phyloP scores from a whole-genome alignment of 2,329 filamentous ascomycete species.

The Waltergamsia citrina region DNA sequence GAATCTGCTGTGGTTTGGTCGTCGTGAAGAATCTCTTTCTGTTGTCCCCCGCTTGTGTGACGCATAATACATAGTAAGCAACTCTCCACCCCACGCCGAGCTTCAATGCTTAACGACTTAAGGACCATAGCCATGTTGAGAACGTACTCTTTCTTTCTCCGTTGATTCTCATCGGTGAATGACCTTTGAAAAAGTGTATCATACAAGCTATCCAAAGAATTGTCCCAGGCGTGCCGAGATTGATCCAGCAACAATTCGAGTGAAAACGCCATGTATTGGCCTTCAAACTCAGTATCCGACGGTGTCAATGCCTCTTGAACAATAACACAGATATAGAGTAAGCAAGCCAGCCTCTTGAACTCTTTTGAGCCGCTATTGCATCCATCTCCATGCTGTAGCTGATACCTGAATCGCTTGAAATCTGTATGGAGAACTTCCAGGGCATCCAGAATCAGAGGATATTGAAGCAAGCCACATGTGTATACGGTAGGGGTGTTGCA shows the following conservation, averaged over 20 bases:
- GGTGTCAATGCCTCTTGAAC: not conserved
- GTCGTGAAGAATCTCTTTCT: not conserved
- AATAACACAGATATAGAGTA: constrained; percentile 3
- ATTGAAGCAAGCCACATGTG: not conserved
- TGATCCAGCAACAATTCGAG: not conserved
- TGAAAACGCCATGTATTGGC: not conserved
- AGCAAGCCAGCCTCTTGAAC: constrained; percentile 2
- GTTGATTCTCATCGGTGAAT: not conserved
- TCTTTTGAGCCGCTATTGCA: not conserved
- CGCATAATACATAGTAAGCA: constrained; percentile 2
- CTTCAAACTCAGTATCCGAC: not conserved
- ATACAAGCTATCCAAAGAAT: constrained; percentile 2
- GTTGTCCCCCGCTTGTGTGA: not conserved
- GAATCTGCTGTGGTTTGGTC: not conserved
- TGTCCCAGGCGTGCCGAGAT: not conserved
- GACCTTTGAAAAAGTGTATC: not conserved
- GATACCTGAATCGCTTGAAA: not conserved
- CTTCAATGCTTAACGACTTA: constrained; percentile 2
- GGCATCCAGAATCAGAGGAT: not conserved
- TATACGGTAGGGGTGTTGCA: not conserved
- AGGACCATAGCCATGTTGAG: constrained; percentile 1
- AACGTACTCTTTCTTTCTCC: constrained; percentile 1
- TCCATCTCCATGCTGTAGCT: not conserved
- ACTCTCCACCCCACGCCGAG: constrained; percentile 2
- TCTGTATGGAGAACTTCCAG: not conserved